Evolutionary conservation across 805 yeast species (phyloP).

Genomic region (Candida caryicola): DNA sequence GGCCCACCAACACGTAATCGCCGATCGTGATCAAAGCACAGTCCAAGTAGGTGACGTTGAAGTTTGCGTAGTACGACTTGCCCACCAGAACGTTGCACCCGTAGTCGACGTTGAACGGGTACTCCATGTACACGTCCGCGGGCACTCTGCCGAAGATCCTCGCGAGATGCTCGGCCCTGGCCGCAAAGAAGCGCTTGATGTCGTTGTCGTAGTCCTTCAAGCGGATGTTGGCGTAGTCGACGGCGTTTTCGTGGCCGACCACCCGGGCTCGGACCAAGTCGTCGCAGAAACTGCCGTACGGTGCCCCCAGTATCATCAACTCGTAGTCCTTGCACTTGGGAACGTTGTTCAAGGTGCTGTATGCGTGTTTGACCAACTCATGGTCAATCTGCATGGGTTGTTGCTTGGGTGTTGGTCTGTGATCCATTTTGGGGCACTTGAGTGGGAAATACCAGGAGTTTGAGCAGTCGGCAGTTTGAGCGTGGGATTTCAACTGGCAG

Average conservation of each 20-base stretch:
- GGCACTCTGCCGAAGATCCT: constrained; percentile 50
- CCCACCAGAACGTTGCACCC: constrained; percentile 63
- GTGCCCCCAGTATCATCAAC: constrained; percentile 52
- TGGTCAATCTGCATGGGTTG: too few relatives aligned
- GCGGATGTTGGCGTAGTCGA: constrained; percentile 33
- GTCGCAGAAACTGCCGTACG: constrained; percentile 38
- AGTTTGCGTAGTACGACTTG: constrained; percentile 57
- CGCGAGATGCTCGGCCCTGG: constrained; percentile 35
- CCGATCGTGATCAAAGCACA: constrained; percentile 61
- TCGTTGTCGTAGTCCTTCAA: constrained; percentile 30
- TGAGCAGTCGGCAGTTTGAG: too few relatives aligned
- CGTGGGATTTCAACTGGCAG: too few relatives aligned
- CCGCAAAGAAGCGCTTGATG: constrained; percentile 26
- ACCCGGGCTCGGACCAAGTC: constrained; percentile 26
- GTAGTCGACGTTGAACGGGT: constrained; percentile 63
- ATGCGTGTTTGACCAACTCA: constrained; percentile 34
- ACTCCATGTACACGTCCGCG: constrained; percentile 44
- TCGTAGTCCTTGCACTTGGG: constrained; percentile 47
- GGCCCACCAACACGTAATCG: constrained; percentile 57
- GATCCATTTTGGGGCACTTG: too few relatives aligned
- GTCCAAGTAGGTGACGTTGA: constrained; percentile 54
- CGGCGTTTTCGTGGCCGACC: constrained; percentile 32
- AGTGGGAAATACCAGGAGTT: too few relatives aligned
- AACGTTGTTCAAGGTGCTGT: constrained; percentile 29
- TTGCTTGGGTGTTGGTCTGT: too few relatives aligned